phyloP scores from a whole-genome alignment of 1,284 basidiomycete genomes.

The Xanthoconium separans region DNA sequence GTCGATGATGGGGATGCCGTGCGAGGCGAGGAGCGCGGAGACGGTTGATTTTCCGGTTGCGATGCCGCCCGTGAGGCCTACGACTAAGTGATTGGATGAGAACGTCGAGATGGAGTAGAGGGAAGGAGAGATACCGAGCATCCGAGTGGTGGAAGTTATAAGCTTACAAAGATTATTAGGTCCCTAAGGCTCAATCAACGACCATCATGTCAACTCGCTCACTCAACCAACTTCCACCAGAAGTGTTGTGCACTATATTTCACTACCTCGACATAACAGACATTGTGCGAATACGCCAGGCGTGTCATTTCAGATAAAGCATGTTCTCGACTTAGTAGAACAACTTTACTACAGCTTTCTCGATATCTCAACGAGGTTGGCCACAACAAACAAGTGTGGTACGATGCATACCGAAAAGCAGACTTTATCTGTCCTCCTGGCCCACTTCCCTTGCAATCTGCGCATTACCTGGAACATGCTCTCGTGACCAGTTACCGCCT shows the following conservation, averaged over 20 bases:
- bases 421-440: conserved; percentile 20
- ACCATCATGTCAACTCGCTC: neutral
- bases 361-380: conserved; percentile 8
- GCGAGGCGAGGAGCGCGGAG: conserved; percentile 67
- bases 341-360: conserved; percentile 12
- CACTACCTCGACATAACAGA: conserved; percentile 15
- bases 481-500: conserved; percentile 11
- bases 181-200: no score
- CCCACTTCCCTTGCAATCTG: conserved; percentile 17
- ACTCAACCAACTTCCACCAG: conserved; percentile 11
- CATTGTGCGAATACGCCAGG: conserved; percentile 18
- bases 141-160: neutral
- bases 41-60: conserved; percentile 97
- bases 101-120: neutral
- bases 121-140: conserved; percentile 18
- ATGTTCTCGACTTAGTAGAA: neutral
- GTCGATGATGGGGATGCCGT: conserved; percentile 82
- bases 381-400: conserved; percentile 15
- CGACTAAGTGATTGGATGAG: conserved; percentile 50
- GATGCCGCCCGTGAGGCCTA: conserved; percentile 96
- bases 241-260: conserved; percentile 12
- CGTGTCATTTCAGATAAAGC: neutral
- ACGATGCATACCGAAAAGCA: conserved; percentile 12
- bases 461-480: conserved; percentile 9
- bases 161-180: no score